Evolutionary conservation across 371 early-diverging fungal species (phyloP).

Genomic region (Actinomortierella ambigua): DNA sequence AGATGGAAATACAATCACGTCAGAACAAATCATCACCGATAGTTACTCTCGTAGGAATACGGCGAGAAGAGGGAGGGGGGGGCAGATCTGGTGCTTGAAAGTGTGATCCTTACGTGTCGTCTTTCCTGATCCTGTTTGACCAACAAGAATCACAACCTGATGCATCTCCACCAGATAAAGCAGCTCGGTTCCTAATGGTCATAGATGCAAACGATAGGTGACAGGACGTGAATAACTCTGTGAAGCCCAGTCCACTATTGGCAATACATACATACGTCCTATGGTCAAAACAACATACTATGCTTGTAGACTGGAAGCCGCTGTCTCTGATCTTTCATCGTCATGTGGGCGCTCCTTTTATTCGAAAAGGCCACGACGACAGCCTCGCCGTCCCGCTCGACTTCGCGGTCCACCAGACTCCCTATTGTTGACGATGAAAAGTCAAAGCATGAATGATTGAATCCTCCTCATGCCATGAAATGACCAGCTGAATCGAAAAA

Average conservation of each 20-base stretch:
- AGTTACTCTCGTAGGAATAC: too few species aligned
- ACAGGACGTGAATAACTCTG: neutral
- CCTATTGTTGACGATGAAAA: constrained; percentile 40
- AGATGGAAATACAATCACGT: neutral
- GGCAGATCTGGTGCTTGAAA: neutral
- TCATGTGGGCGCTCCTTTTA: constrained; percentile 51
- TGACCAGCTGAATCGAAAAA: too few species aligned
- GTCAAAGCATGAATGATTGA: neutral
- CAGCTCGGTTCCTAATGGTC: constrained; percentile 51
- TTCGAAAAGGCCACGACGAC: constrained; percentile 52
- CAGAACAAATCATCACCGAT: neutral
- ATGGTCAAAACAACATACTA: neutral
- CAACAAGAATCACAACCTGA: constrained; percentile 75
- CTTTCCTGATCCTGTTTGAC: constrained; percentile 90
- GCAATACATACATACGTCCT: too few species aligned
- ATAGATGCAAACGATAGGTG: neutral
- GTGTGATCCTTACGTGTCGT: constrained; percentile 68
- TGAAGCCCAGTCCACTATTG: neutral
- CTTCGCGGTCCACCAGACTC: constrained; percentile 68
- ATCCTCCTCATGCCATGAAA: too few species aligned
- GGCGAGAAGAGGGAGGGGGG: neutral
- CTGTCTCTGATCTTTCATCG: constrained; percentile 55
- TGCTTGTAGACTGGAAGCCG: constrained; percentile 59
- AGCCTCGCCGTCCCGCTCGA: constrained; percentile 62
- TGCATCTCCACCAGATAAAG: constrained; percentile 67